Conservation (phyloP, 768 basidiomycete species). For the Collybia mongolica region DNA sequence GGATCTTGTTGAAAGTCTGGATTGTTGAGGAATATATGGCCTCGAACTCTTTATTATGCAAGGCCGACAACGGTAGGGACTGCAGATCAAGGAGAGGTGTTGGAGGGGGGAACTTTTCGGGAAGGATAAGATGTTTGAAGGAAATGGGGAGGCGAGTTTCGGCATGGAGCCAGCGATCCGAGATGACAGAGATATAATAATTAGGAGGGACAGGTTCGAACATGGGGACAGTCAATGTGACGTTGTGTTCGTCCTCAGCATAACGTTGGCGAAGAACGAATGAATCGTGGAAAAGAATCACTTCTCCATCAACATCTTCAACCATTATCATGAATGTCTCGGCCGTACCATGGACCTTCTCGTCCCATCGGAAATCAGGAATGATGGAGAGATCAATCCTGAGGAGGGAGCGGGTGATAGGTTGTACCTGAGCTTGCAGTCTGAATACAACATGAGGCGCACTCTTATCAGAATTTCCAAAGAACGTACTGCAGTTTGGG, state of each 20-base stretch:
- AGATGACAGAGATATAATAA: conserved; percentile 94
- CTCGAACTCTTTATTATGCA: conserved; percentile 94
- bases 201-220: conserved; percentile 97
- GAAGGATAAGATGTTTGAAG: conserved; percentile 97
- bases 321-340: conserved; percentile 94
- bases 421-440: conserved; percentile 93
- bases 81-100: conserved; percentile 94
- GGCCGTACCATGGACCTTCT: conserved; percentile 84
- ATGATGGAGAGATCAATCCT: conserved; percentile 91
- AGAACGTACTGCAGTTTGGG: conserved; percentile 81
- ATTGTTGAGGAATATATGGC: conserved; percentile 79
- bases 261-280: conserved; percentile 92
- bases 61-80: conserved; percentile 81
- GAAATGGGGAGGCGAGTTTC: conserved; percentile 94
- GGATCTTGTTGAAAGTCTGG: conserved; percentile 95
- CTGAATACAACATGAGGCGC: conserved; percentile 29
- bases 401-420: conserved; percentile 90
- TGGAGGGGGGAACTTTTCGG: conserved; percentile 92
- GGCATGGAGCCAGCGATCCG: conserved; percentile 94
- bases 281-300: conserved; percentile 91
- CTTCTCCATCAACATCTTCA: conserved; percentile 97
- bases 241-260: conserved; percentile 90
- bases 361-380: conserved; percentile 99
- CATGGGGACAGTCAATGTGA: conserved; percentile 95
- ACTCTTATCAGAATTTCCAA: neutral